Percentiles rank a stretch among this genome's conserved stretches.
Conservation (phyloP, 345 rosid species). For the Populus simonii region DNA sequence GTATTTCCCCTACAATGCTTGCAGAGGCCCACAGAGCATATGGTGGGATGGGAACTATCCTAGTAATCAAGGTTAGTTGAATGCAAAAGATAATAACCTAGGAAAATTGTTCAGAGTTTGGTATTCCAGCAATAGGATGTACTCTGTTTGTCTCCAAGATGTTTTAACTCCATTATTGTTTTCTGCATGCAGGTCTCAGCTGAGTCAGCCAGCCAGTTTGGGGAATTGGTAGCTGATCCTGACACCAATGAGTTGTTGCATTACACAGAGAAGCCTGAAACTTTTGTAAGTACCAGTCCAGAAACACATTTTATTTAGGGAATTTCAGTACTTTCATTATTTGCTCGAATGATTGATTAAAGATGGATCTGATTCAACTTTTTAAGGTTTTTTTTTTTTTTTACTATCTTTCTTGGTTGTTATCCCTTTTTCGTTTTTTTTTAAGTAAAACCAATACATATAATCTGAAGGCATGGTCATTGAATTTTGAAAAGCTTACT, state of each 20-base stretch:
- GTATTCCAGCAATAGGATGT: background rate
- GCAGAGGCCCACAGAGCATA: constrained; percentile 66
- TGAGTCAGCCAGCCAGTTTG: constrained; percentile 84
- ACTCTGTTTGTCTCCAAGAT: background rate
- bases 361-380: background rate
- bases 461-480: background rate
- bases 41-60: constrained; percentile 79
- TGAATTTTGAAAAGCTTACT: background rate
- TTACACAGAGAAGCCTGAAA: constrained; percentile 87
- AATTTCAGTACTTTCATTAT: background rate
- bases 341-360: constrained; percentile 6
- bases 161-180: background rate
- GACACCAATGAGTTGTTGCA: constrained; percentile 75
- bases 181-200: constrained; percentile 61
- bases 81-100: background rate
- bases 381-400: background rate
- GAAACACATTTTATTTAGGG: constrained; percentile 1
- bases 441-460: background rate
- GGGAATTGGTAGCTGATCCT: constrained; percentile 81
- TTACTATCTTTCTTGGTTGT: background rate
- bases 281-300: constrained; percentile 55
- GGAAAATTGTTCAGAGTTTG: background rate
- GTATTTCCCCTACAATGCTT: constrained; percentile 10
- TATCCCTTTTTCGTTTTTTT: background rate
- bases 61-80: constrained; percentile 70